Evolutionary conservation across 768 basidiomycete genomes (phyloP), one percentile per base, ranked within the genome.

Genomic region (Sarcodon aspratus): DNA sequence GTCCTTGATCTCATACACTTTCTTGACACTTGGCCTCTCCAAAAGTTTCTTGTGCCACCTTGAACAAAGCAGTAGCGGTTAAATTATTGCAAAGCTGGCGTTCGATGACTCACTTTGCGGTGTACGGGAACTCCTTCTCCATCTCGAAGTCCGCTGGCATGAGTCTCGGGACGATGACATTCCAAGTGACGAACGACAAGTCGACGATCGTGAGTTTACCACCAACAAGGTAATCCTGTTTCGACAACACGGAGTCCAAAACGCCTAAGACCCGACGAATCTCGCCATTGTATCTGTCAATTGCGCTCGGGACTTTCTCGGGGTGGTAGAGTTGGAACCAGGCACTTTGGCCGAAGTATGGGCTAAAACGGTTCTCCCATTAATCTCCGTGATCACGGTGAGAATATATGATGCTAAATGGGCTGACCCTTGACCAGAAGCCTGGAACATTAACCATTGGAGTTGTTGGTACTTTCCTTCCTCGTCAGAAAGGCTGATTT

Each of bases 391-490:
- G 11, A 15, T 48, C 9, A n/a, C n/a, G 9, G n/a, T 17, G 3
- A 33, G 1, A 32, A 33, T 18, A 9, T 31, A n/a, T 34, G 31
- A 36, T 12, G 9, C 5, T 33, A 7, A 9, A 4, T 4, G 12
- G 18, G 45, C 55, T 13, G 27, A 58, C 57, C 61, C 62, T 45
- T 63, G 61, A 2, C 62, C 62, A 3, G 60, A 61, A n/a, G 55
- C 50, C 43, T 63, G 62, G 58, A 71, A 74, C 61, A 71, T 69
- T 44, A 74, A 67, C 73, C 70, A 73, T 56, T 68, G 69, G 13
- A 66, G 50, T 42, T 54, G 45, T 10, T n/a, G 11, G 48, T 34
- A 50, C 52, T 56, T 54, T 8, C 57, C 57, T 15, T 50, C 50
- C 3, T 34, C 44, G 38, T 43, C 48, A 4, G 44, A 18, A 15